Percentiles rank a stretch among this genome's conserved stretches.
phyloP scores from a whole-genome alignment of 1,284 basidiomycete species.

The Cerioporus squamosus region DNA sequence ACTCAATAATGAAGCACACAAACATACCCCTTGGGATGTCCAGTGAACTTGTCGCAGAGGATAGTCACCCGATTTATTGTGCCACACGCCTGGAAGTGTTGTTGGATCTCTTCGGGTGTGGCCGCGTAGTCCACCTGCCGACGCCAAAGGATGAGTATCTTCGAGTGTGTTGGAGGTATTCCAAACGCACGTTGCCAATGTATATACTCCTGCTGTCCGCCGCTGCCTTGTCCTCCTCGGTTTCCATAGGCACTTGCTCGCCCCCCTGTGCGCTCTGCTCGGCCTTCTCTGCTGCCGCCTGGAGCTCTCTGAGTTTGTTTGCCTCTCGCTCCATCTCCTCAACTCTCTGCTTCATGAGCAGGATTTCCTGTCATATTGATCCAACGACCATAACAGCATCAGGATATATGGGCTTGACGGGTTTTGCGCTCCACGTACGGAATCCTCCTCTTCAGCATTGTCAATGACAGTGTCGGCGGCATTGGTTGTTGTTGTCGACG shows the following conservation, averaged over 20 bases:
- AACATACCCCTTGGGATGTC: slow-evolving; percentile 96
- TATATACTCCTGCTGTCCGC: slow-evolving; percentile 92
- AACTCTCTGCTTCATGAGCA: slow-evolving; percentile 90
- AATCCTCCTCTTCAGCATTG: slow-evolving; percentile 43
- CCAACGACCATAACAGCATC: background rate
- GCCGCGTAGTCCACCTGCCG: slow-evolving; percentile 94
- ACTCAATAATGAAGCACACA: background rate
- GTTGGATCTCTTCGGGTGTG: slow-evolving; percentile 98
- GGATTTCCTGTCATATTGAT: slow-evolving; percentile 62
- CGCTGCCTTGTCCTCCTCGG: slow-evolving; percentile 76
- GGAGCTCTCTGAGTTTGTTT: slow-evolving; percentile 87
- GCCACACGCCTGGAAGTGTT: slow-evolving; percentile 96
- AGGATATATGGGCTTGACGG: background rate
- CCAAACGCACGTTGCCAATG: slow-evolving; percentile 87
- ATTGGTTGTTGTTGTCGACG: slow-evolving; percentile 33
- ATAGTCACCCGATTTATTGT: slow-evolving; percentile 99
- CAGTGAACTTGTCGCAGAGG: slow-evolving; percentile 99
- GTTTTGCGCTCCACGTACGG: slow-evolving; percentile 29
- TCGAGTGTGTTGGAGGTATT: slow-evolving; percentile 2
- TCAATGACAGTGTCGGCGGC: slow-evolving; percentile 33
- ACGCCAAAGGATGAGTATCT: background rate
- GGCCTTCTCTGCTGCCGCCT: slow-evolving; percentile 82
- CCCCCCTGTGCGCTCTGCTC: slow-evolving; percentile 35
- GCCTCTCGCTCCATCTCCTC: slow-evolving; percentile 94
- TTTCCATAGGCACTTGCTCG: slow-evolving; percentile 60